Evolutionary conservation across 768 basidiomycete species (phyloP).

Genomic region (Mycena chlorophos): DNA sequence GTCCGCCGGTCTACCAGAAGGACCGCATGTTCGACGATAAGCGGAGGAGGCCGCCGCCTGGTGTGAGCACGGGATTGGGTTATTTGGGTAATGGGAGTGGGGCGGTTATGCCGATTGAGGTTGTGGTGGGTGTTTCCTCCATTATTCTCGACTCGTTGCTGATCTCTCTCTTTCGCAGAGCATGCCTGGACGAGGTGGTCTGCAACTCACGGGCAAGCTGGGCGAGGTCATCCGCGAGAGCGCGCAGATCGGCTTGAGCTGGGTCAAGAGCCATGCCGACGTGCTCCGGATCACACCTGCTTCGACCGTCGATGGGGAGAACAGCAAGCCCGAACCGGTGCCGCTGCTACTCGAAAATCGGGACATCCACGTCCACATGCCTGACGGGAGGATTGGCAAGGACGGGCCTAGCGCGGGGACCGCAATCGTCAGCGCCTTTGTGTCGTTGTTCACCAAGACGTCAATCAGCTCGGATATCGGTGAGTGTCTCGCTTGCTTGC

Average conservation of each 20-base stretch:
- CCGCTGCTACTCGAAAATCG: conserved; percentile 64
- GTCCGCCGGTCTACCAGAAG: conserved; percentile 92
- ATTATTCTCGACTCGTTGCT: not conserved
- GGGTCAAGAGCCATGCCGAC: conserved; percentile 89
- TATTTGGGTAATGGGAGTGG: conserved; percentile 97
- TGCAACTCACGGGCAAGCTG: conserved; percentile 94
- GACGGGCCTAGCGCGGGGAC: conserved; percentile 97
- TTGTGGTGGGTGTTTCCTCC: conserved; percentile 58
- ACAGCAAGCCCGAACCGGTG: not conserved
- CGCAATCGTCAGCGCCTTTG: conserved; percentile 88
- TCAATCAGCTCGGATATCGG: conserved; percentile 86
- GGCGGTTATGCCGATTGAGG: conserved; percentile 96
- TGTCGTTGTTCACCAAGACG: conserved; percentile 86
- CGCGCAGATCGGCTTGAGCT: conserved; percentile 91
- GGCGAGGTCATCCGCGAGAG: conserved; percentile 98
- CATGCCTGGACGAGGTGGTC: conserved; percentile 93
- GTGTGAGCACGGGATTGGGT: conserved; percentile 92
- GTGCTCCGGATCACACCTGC: conserved; percentile 82
- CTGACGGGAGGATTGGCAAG: conserved; percentile 89
- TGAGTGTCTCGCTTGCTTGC: conserved; percentile 36
- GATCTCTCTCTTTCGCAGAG: no score
- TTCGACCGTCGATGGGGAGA: conserved; percentile 28
- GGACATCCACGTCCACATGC: conserved; percentile 97
- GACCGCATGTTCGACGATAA: conserved; percentile 82
- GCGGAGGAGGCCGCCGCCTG: conserved; percentile 63